Conservation (phyloP, 2,329 filamentous ascomycete genomes). For the Coniella vitis region DNA sequence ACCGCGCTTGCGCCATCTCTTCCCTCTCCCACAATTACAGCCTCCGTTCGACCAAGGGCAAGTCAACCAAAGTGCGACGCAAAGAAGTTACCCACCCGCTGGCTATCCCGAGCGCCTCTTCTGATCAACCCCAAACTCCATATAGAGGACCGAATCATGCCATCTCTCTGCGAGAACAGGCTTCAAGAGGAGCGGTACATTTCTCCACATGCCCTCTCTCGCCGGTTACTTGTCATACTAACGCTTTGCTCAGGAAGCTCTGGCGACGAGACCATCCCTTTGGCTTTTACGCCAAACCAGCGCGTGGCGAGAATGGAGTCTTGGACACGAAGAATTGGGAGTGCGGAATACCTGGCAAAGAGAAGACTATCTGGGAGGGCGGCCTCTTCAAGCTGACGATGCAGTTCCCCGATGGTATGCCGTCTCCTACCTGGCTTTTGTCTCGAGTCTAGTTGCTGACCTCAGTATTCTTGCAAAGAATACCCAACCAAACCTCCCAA, state of each 20-base stretch:
- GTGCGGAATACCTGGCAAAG: slow-evolving; percentile 90
- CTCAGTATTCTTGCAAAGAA: slow-evolving; percentile 46
- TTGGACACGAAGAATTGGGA: slow-evolving; percentile 95
- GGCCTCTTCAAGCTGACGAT: slow-evolving; percentile 93
- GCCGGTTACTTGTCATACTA: background rate
- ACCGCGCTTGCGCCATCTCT: background rate
- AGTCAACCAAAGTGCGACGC: no score
- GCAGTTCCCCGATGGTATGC: slow-evolving; percentile 83
- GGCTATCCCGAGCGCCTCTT: no score
- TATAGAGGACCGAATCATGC: slow-evolving; percentile 43
- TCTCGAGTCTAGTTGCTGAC: slow-evolving; percentile 16
- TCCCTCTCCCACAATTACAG: background rate
- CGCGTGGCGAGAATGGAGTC: slow-evolving; percentile 69
- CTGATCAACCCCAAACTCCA: no score
- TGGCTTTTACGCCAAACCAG: slow-evolving; percentile 89
- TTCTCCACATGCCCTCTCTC: background rate
- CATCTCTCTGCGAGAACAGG: slow-evolving; percentile 76
- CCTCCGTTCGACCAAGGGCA: no score
- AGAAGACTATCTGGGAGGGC: slow-evolving; percentile 97
- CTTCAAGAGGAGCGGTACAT: slow-evolving; percentile 80
- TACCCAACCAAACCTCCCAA: slow-evolving; percentile 99
- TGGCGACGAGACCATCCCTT: slow-evolving; percentile 97
- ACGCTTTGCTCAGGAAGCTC: slow-evolving; percentile 63
- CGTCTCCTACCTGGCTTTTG: background rate
- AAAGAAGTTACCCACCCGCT: no score